Base-by-base conservation (phyloP, 2,329 filamentous ascomycete genomes). In the Diaporthe sp. region DNA sequence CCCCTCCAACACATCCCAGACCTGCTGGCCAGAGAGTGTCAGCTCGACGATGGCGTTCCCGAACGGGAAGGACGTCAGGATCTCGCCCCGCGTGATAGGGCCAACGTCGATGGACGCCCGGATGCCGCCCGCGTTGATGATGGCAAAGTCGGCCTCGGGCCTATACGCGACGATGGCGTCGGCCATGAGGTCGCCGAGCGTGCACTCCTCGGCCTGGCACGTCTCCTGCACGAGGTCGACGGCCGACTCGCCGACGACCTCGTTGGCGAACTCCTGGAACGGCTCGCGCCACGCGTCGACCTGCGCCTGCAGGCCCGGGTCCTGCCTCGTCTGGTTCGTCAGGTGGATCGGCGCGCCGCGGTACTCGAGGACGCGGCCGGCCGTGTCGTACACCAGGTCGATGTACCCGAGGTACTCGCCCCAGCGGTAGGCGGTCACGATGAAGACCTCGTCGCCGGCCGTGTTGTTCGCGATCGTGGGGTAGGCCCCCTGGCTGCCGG, bases 391-490 rank as follows among this genome's bases (percentile, higher is more conserved):
- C 1, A 89, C 90, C 10, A 93, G 87, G 77, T 93, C 91, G 78
- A 93, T 93, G 81, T 92, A 92, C 74, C 92, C 92, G 3, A 93
- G 82, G 74, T 93, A 93, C 83, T 93, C 90, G 70, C 92, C 92
- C 92, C 92, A 93, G 77, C 91, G 88, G 80, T 91, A 93, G 3
- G 91, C 89, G 10, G 91, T 92, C 25, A 94, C 92, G 79, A 93
- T 88, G 80, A 93, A 93, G 68, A 93, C 92, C 79, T 93, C 92
- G 46, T 93, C 89, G 59, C 90, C 91, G 68, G 90, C 88, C 77
- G 86, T 82, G 81, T 93, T 92, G 39, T 88, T 83, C 71, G 88
- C 87, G 69, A 93, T 90, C 19, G 92, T 93, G 1, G 92, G 92
- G 79, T 93, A 93, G 12, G 88, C 85, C 46, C 91, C 92, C 78